Evolutionary conservation across 495 filamentous ascomycete genomes (phyloP), one percentile per base, ranked within the genome.

Genomic region (Chaetomium cochliodes): DNA sequence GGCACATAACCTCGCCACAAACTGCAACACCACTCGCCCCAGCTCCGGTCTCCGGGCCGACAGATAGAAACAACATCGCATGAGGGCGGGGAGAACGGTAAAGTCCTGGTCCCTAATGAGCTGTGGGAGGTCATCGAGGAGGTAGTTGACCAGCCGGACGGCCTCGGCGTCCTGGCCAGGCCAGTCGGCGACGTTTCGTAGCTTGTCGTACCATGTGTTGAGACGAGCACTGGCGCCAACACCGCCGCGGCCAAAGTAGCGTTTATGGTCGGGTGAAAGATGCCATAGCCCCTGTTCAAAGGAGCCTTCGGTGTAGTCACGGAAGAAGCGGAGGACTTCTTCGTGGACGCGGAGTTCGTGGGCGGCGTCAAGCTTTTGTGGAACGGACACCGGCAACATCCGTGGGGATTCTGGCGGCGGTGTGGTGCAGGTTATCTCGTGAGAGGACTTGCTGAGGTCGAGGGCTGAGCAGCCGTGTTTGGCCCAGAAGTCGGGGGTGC

Each of bases 241-340:
- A 22, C 70, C 70, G 58, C 60, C 53, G 30, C 26, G 58, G 49
- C 66, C 70, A n/a, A 63, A 30, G 44, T 65, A 66, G 49, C 64
- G 57, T 0, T 58, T 58, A 23, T 69, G 57, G 18, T 47, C 23
- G 26, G 62, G 46, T 11, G 62, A 60, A 58, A 69, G 67, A 20
- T 67, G 61, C 76, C 75, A 76, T 37, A 69, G 53, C 3, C 71
- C 67, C 22, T 60, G 62, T 42, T 70, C 69, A 53, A 75, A 72
- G 18, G 71, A 68, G 1, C 72, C 72, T 22, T 70, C 61, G 42
- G 76, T 73, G 57, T 76, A 76, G 56, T 60, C 67, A 0, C 56
- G 62, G n/a, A 76, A 69, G 39, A 76, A 73, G 18, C 64, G 66
- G 53, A 78, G 69, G 56, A 74, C 71, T 16, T 77, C 73, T 42